A percentile compares a stretch with the other conserved stretches of the same genome.
Conservation (phyloP, 768 basidiomycete genomes). For the Strobilomyces echinocephalus region DNA sequence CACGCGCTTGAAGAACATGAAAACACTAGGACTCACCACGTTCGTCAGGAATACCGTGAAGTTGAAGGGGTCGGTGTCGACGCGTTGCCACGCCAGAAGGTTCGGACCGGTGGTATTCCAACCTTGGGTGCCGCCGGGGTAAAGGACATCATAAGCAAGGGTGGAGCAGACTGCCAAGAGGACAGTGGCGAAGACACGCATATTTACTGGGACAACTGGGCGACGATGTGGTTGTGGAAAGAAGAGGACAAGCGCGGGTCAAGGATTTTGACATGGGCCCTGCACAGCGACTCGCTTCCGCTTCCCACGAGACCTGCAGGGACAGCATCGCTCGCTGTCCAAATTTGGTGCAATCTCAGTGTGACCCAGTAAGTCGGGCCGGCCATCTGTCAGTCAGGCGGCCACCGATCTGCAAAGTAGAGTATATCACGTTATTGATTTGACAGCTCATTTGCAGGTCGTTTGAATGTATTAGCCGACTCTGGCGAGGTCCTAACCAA, state of each 20-base stretch:
- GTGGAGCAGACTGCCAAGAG: slow-evolving; percentile 52
- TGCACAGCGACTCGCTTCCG: not conserved
- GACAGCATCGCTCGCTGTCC: too few species aligned
- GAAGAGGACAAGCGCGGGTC: not conserved
- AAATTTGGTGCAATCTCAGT: too few species aligned
- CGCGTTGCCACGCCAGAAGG: slow-evolving; percentile 58
- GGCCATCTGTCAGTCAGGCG: too few species aligned
- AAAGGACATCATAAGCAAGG: slow-evolving; percentile 58
- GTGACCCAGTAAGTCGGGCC: too few species aligned
- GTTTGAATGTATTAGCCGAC: too few species aligned
- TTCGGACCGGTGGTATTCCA: slow-evolving; percentile 58
- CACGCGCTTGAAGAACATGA: not conserved
- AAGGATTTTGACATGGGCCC: not conserved
- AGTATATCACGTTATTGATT: too few species aligned
- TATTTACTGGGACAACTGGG: slow-evolving; percentile 20
- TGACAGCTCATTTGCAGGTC: too few species aligned
- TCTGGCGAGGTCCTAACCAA: too few species aligned
- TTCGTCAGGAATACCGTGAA: slow-evolving; percentile 70
- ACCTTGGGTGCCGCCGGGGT: slow-evolving; percentile 41
- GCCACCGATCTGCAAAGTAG: too few species aligned
- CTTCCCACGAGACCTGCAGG: slow-evolving; percentile 22
- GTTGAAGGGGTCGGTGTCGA: slow-evolving; percentile 59
- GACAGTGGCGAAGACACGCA: slow-evolving; percentile 41
- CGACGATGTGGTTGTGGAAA: not conserved
- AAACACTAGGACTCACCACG: slow-evolving; percentile 36